A percentile compares a stretch with the other conserved stretches of the same genome.
Conservation (phyloP, 805 yeast species). For the Debaryomyces tyrocola region DNA sequence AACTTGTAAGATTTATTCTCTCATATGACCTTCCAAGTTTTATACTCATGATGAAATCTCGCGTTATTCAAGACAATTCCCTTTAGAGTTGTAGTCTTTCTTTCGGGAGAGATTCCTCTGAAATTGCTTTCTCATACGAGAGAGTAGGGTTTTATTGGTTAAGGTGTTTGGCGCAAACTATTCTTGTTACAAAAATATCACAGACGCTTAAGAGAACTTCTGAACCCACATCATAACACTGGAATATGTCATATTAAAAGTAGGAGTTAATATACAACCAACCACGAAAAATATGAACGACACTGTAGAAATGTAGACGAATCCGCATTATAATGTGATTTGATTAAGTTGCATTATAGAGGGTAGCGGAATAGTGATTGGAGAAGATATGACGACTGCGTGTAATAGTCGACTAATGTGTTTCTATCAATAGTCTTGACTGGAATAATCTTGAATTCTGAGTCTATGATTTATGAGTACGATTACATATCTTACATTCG, state of each 20-base stretch:
- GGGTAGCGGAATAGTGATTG: neutral
- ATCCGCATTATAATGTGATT: neutral
- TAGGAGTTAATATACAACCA: neutral
- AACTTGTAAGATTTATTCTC: constrained; percentile 14
- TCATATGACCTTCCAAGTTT: constrained; percentile 67
- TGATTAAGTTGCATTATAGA: neutral
- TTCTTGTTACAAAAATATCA: constrained; percentile 42
- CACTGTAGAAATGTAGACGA: neutral
- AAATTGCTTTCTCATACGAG: constrained; percentile 32
- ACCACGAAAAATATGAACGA: neutral
- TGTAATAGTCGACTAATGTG: neutral
- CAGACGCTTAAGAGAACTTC: constrained; percentile 47
- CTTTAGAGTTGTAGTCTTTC: constrained; percentile 40
- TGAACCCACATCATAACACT: constrained; percentile 29
- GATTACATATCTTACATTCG: constrained; percentile 1
- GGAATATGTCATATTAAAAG: constrained; percentile 6
- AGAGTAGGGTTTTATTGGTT: constrained; percentile 44
- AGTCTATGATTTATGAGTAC: neutral
- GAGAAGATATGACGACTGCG: constrained; percentile 1
- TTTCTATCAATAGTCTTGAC: neutral
- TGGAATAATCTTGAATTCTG: neutral
- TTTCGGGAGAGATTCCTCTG: constrained; percentile 31
- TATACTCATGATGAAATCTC: constrained; percentile 61
- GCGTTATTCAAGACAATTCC: constrained; percentile 51
- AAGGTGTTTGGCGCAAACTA: constrained; percentile 50